These are phyloP conservation scores for Hanseniaspora lindneri DNA, from an alignment of 805 yeast species.

Conservation along the genomic window DNA sequence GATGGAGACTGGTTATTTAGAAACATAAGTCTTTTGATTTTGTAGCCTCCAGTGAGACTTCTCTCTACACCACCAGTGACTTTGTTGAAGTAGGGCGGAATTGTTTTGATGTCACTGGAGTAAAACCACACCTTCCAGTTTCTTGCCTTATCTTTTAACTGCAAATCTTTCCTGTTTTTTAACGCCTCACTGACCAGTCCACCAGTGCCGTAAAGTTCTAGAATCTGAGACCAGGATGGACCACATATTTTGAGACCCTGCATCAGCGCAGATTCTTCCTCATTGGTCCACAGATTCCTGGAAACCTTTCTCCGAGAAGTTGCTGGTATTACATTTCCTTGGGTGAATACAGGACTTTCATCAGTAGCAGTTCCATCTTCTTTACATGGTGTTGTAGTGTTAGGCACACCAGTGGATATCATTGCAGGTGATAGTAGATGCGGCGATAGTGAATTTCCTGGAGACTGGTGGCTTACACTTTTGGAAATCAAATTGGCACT, in stretches of 20 bases:
- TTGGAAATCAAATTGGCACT: background rate
- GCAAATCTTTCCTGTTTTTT: conserved; percentile 81
- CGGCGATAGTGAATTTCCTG: background rate
- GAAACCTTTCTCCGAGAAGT: conserved; percentile 21
- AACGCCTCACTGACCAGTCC: conserved; percentile 73
- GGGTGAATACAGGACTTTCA: conserved; percentile 1
- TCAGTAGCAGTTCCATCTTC: background rate
- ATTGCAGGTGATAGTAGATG: background rate
- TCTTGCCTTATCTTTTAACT: conserved; percentile 89
- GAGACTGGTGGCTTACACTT: background rate
- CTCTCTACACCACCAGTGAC: conserved; percentile 80
- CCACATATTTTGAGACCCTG: conserved; percentile 73
- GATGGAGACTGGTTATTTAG: background rate
- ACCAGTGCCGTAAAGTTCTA: conserved; percentile 88
- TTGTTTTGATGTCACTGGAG: conserved; percentile 51
- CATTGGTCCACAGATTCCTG: conserved; percentile 54
- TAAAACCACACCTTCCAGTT: conserved; percentile 85
- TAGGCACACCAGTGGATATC: background rate
- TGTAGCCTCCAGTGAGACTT: conserved; percentile 34
- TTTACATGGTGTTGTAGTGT: background rate
- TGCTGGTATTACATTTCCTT: conserved; percentile 3
- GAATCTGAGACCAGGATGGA: conserved; percentile 85
- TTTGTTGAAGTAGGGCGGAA: conserved; percentile 66
- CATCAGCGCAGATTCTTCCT: conserved; percentile 74
- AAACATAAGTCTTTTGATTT: conserved; percentile 16